Conservation (phyloP, 345 rosid genomes). For the Schrenkiella parvula region DNA sequence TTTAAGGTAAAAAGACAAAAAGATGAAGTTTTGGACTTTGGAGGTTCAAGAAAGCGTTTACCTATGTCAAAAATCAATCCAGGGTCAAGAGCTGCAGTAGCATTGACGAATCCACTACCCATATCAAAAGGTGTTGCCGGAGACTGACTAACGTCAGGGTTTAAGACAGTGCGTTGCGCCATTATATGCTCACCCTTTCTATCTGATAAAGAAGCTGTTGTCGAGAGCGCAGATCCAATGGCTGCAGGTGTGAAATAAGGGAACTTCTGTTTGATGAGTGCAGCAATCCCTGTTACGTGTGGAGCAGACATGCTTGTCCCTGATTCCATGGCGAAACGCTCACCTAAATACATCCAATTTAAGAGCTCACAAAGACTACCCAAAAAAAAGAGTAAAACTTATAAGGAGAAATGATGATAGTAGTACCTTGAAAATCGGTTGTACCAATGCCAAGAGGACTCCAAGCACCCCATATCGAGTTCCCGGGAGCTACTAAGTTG, state of each 20-base stretch:
- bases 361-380: background rate
- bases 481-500: constrained; percentile 87
- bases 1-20: background rate
- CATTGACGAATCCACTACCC: constrained; percentile 97
- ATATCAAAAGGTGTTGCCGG: constrained; percentile 97
- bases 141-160: constrained; percentile 72
- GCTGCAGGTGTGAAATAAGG: constrained; percentile 84
- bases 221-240: constrained; percentile 79
- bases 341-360: constrained; percentile 44
- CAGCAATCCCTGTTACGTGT: constrained; percentile 88
- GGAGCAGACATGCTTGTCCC: constrained; percentile 99
- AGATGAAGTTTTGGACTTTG: background rate
- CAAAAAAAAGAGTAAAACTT: background rate
- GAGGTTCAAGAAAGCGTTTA: constrained; percentile 37
- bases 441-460: constrained; percentile 86
- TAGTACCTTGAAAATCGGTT: constrained; percentile 71
- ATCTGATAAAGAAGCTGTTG: constrained; percentile 66
- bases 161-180: constrained; percentile 84
- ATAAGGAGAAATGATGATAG: background rate
- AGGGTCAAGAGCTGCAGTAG: constrained; percentile 85
- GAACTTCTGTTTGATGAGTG: constrained; percentile 80
- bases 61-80: constrained; percentile 79
- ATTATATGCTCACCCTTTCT: constrained; percentile 68
- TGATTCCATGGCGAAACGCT: constrained; percentile 86
- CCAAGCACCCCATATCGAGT: constrained; percentile 97